Conservation (phyloP, 495 filamentous ascomycete species). For the Ascodesmis nigricans region DNA sequence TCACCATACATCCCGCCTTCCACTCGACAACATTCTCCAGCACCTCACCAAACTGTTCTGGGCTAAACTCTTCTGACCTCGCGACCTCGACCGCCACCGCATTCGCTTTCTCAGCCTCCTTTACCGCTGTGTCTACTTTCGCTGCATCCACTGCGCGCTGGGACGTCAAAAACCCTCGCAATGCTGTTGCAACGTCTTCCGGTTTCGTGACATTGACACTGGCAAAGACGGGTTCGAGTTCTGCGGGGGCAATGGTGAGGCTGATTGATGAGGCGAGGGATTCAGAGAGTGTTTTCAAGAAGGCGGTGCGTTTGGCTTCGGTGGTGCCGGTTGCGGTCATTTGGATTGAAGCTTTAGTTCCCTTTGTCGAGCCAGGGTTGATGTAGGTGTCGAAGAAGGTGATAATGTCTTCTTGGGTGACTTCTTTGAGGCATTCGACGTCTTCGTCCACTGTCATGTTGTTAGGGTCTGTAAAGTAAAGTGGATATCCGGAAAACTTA, state of each 20-base stretch:
- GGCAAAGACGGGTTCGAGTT: no score
- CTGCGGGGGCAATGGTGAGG: no score
- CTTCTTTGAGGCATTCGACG: constrained; percentile 44
- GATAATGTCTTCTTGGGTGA: constrained; percentile 59
- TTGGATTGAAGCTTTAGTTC: constrained; percentile 67
- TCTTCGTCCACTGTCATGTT: constrained; percentile 43
- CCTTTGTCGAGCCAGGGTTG: constrained; percentile 42
- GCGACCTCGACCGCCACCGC: no score
- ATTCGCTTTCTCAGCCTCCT: constrained; percentile 2
- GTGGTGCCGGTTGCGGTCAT: constrained; percentile 31
- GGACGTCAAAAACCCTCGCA: no score
- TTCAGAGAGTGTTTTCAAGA: no score
- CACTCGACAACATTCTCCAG: constrained; percentile 14
- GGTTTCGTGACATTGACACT: no score
- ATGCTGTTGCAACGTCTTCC: no score
- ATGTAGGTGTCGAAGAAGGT: constrained; percentile 64
- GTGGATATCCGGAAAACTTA: constrained; percentile 24
- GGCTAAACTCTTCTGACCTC: constrained; percentile 1
- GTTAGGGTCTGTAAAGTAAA: constrained; percentile 2
- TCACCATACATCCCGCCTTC: constrained; percentile 17
- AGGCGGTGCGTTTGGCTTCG: no score
- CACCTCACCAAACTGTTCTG: constrained; percentile 2
- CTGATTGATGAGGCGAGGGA: no score
- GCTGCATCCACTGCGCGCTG: constrained; percentile 3
- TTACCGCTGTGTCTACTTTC: constrained; percentile 7